Evolutionary conservation across 768 basidiomycete genomes (phyloP).

Genomic region (Termitomyces sp.): DNA sequence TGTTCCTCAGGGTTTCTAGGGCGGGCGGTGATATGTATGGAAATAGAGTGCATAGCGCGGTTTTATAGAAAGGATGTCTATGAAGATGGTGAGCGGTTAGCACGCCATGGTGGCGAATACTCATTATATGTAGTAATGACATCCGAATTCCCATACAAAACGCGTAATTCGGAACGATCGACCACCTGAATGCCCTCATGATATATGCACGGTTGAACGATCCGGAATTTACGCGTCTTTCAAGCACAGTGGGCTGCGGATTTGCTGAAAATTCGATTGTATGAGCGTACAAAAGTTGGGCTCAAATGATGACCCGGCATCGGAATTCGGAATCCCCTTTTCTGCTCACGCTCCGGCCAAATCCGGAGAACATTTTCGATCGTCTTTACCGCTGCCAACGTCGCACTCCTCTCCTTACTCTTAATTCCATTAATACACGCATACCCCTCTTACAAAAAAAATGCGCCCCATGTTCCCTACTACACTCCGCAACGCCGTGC

Average conservation of each 20-base stretch:
- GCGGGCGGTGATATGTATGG: too few relatives aligned
- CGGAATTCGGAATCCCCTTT: slow-evolving; percentile 4
- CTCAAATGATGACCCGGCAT: background rate
- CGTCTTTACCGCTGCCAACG: background rate
- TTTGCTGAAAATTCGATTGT: too few relatives aligned
- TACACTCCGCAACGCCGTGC: slow-evolving; percentile 26
- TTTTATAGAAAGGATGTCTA: too few relatives aligned
- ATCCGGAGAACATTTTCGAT: slow-evolving; percentile 17
- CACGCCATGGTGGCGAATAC: slow-evolving; percentile 8
- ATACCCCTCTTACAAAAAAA: slow-evolving; percentile 8
- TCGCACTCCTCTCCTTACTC: slow-evolving; percentile 5
- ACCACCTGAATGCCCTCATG: too few relatives aligned
- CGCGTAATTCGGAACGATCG: background rate
- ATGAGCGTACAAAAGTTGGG: too few relatives aligned
- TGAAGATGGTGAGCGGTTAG: too few relatives aligned
- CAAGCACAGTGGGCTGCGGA: too few relatives aligned
- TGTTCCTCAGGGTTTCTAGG: too few relatives aligned
- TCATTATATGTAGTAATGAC: too few relatives aligned
- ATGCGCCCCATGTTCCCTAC: slow-evolving; percentile 25
- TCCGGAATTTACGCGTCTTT: background rate
- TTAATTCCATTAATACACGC: background rate
- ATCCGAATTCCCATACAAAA: slow-evolving; percentile 4
- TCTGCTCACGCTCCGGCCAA: slow-evolving; percentile 10
- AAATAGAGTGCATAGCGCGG: too few relatives aligned
- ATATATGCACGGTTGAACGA: too few relatives aligned